phyloP scores from a whole-genome alignment of 2,329 filamentous ascomycete genomes.

The Alternaria sp. region DNA sequence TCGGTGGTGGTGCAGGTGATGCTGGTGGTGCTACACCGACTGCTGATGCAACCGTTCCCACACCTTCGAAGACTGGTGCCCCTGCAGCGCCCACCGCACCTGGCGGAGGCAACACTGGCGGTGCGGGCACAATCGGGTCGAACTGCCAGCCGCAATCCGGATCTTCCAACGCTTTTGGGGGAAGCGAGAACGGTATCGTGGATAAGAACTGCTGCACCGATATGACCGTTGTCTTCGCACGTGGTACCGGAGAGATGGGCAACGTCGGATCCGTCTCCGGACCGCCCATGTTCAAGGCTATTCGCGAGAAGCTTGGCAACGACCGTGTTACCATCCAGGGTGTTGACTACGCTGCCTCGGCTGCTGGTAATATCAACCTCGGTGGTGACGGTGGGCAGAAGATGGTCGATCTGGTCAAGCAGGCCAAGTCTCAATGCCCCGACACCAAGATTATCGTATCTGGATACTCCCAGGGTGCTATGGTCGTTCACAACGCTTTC shows the following conservation, averaged over 20 bases:
- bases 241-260: slow-evolving; percentile 54
- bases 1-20: slow-evolving; percentile 7
- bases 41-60: not conserved
- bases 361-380: slow-evolving; percentile 36
- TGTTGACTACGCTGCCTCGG: slow-evolving; percentile 44
- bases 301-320: slow-evolving; percentile 40
- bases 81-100: slow-evolving; percentile 1
- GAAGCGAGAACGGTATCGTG: slow-evolving; percentile 53
- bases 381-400: slow-evolving; percentile 39
- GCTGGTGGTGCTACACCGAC: slow-evolving; percentile 1
- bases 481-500: slow-evolving; percentile 48
- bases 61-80: not conserved
- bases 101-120: slow-evolving; percentile 7
- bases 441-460: slow-evolving; percentile 45
- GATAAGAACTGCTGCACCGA: slow-evolving; percentile 53
- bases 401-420: slow-evolving; percentile 38
- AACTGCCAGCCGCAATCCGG: slow-evolving; percentile 37
- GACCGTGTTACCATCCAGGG: slow-evolving; percentile 44
- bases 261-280: slow-evolving; percentile 56
- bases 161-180: slow-evolving; percentile 28
- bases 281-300: slow-evolving; percentile 47
- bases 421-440: slow-evolving; percentile 42
- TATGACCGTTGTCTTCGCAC: slow-evolving; percentile 56
- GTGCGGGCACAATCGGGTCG: slow-evolving; percentile 25
- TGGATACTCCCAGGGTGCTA: slow-evolving; percentile 46